Base-by-base conservation (phyloP, 192 early-diverging fungal species). In the Fimicolochytrium jonesii region DNA sequence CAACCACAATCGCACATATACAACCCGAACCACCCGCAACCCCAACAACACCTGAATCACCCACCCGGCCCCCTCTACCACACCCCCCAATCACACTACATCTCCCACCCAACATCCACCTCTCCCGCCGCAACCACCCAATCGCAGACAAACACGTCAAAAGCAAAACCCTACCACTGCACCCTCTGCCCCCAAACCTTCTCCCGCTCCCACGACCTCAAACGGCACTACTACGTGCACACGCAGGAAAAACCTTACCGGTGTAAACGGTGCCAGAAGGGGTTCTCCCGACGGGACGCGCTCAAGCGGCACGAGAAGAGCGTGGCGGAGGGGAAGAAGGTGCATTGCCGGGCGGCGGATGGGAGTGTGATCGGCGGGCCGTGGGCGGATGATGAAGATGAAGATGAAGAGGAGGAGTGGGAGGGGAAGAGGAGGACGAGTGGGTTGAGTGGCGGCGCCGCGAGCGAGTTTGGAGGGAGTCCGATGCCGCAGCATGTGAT, bases 221-320 rank as follows among this genome's bases (percentile, higher is more conserved):
- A 80, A 59, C 58, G 80, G 0, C 80, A 82, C 59, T 64, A 66
- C 41, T 79, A 79, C 57, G 76, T 77, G 28, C 80, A 82, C 60
- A 68, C 70, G 22, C 60, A 73, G 34, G 71, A 66, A 33, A 71
- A 77, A 53, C 80, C 80, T 6, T 80, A 71, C 63, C 39, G 34
- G 3, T 82, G 80, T 48, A 43, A 25, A 18, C 64, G 73, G 23
- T 82, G 80, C 59, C 56, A 61, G 13, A 76, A 77, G 37, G 80
- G 77, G 18, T 82, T 82, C 58, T 65, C 71, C 34, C 45, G 80
- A 33, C 64, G 73, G 22, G 80, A 80, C 55, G 77, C 74, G 5
- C 58, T 82, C 45, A 33, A 64, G 39, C 59, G 74, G 46, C 80
- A 82, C 64, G 80, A 82, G 53, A 51, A 57, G 74, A 49, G 58